These are phyloP conservation scores for Saturnispora gosingensis DNA, from an alignment of 805 yeast genomes.

Conservation along the genomic window DNA sequence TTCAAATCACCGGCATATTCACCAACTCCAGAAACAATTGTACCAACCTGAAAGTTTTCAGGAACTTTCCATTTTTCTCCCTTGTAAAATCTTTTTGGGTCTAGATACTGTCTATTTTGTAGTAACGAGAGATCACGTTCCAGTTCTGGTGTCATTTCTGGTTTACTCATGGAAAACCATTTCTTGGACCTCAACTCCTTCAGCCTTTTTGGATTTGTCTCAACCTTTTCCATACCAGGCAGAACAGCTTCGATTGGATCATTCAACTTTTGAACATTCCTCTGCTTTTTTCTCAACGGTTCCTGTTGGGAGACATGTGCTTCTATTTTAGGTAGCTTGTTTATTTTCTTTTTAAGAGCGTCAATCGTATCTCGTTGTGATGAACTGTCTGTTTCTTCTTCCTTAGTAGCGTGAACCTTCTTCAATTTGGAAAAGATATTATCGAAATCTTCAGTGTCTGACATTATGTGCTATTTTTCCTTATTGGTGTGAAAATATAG, in stretches of 20 bases:
- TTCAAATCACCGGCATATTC: constrained; percentile 68
- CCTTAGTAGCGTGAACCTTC: constrained; percentile 1
- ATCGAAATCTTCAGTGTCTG: constrained; percentile 19
- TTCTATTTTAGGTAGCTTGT: constrained; percentile 33
- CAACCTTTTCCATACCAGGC: constrained; percentile 10
- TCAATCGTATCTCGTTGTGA: constrained; percentile 17
- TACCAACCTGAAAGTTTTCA: constrained; percentile 73
- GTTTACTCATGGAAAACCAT: constrained; percentile 78
- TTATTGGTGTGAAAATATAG: neutral
- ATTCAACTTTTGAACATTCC: constrained; percentile 29
- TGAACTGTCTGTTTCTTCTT: neutral
- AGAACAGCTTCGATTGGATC: constrained; percentile 34
- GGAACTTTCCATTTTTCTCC: constrained; percentile 68
- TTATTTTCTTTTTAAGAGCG: constrained; percentile 21
- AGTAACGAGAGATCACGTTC: constrained; percentile 72
- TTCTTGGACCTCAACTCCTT: constrained; percentile 39
- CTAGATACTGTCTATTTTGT: constrained; percentile 82
- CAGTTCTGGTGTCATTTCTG: constrained; percentile 60
- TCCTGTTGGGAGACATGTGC: constrained; percentile 7
- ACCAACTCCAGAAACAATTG: constrained; percentile 71
- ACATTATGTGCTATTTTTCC: neutral
- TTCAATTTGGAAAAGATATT: constrained; percentile 25
- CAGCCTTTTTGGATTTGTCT: constrained; percentile 12
- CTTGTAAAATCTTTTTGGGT: constrained; percentile 92
- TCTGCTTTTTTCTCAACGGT: constrained; percentile 8